Base-by-base conservation (phyloP, 176 grass and related monocot species). In the Calamus simplicifolius region DNA sequence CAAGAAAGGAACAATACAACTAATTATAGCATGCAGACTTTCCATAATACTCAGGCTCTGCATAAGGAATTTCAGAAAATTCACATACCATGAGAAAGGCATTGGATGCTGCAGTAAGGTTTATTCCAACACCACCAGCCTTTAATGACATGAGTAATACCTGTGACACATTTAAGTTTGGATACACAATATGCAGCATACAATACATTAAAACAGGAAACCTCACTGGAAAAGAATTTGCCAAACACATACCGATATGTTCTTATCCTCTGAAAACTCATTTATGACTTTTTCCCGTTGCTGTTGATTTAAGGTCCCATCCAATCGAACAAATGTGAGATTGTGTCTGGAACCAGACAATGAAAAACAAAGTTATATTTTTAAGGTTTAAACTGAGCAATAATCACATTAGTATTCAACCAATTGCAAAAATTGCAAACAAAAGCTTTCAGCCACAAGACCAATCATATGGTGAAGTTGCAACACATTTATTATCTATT, bases 71-170 rank as follows among this genome's bases (percentile, higher is more conserved):
- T 30, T 29, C 59, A 35, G 31, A 54, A 43, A 43, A 25, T 52
- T 57, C 35, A 21, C 58, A 66, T 96, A 97, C 92, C 92, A 97
- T 97, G 29, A 97, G 78, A 79, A 88, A 97, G 27, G 92, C 87
- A 85, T 88, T 97, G 16, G 92, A 88, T 63, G 92, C 92, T 56
- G 92, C 92, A 17, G 87, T 90, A 53, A 97, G 87, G 65, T 97
- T 97, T 87, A 97, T 87, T 69, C 92, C 92, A 77, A 97, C 92
- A 77, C 92, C 92, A 49, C 92, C 87, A 49, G 92, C 92, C 62
- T 97, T 97, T 50, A 97, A 73, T 68, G 92, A 97, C 87, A 97
- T 97, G 55, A 97, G 81, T 38, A 91, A 62, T 82, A 91, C 77
- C 91, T 90, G 75, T 19, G 69, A 72, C 63, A 51, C 66, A 61